These are phyloP conservation scores for Acanthamoeba lenticulata DNA, from an alignment of 208 protist genomes.

Conservation along the genomic window DNA sequence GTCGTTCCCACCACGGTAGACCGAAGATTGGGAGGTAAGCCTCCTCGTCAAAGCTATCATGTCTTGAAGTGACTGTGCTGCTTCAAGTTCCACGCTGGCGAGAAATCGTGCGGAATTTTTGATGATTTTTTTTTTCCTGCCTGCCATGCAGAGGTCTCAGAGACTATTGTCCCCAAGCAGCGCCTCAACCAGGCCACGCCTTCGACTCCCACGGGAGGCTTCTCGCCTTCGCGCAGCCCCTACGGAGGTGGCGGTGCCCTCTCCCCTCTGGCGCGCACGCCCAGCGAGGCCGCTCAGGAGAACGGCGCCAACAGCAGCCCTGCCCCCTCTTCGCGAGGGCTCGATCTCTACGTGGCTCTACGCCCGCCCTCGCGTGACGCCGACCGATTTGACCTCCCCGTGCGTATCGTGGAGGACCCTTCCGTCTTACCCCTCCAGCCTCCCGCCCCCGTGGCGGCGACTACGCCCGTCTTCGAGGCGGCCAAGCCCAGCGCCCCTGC, in stretches of 20 bases:
- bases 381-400: slow-evolving; percentile 12
- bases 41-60: background rate
- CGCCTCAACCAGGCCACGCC: background rate
- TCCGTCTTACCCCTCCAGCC: background rate
- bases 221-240: background rate
- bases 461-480: background rate
- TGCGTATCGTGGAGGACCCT: background rate
- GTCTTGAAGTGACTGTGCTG: background rate
- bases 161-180: slow-evolving; percentile 9
- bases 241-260: background rate
- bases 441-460: background rate
- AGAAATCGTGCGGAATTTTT: no score
- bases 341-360: background rate
- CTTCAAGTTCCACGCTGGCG: background rate
- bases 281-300: background rate
- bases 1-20: background rate
- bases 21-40: background rate
- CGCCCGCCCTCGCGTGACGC: slow-evolving; percentile 5
- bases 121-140: no score
- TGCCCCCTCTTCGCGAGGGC: background rate
- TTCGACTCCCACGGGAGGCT: background rate
- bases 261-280: background rate
- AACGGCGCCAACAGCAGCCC: background rate
- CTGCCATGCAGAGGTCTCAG: background rate
- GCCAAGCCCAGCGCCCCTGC: background rate